phyloP scores from a whole-genome alignment of 148 eudicot genomes.

The Spergularia marina region DNA sequence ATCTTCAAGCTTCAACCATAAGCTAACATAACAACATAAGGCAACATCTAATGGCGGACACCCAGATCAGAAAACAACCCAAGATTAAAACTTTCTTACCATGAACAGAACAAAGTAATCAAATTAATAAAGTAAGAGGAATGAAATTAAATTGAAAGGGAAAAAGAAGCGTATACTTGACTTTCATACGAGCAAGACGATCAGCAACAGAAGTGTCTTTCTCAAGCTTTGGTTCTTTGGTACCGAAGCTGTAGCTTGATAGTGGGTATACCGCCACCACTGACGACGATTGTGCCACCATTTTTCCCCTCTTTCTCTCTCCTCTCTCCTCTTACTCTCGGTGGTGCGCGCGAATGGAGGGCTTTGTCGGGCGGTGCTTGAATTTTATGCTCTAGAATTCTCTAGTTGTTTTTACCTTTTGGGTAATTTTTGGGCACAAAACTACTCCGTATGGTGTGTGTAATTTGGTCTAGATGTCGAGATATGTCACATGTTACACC shows the following conservation, averaged over 20 bases:
- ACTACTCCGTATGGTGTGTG: too few species aligned
- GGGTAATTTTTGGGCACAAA: too few species aligned
- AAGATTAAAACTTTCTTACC: not conserved
- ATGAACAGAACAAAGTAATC: too few species aligned
- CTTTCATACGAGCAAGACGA: slow-evolving; percentile 92
- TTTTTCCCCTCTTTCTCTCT: slow-evolving; percentile 21
- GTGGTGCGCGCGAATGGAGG: slow-evolving; percentile 9
- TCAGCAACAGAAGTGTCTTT: slow-evolving; percentile 96
- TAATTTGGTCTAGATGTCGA: too few species aligned
- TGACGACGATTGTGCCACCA: slow-evolving; percentile 46
- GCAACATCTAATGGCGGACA: not conserved
- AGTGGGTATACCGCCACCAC: slow-evolving; percentile 68
- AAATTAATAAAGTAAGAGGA: not conserved
- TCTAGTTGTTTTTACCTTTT: too few species aligned
- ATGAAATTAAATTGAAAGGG: not conserved
- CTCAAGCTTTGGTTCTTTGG: slow-evolving; percentile 91
- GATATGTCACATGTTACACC: too few species aligned
- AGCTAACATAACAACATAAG: not conserved
- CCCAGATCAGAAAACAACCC: slow-evolving; percentile 14
- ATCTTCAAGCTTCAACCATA: not conserved
- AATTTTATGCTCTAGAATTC: not conserved
- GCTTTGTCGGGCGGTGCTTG: not conserved
- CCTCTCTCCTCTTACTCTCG: not conserved
- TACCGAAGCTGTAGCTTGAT: slow-evolving; percentile 78
- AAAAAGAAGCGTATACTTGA: slow-evolving; percentile 46